These are phyloP conservation scores for Grosmannia penicillata DNA, from an alignment of 2,329 filamentous ascomycete species.

Conservation along the genomic window DNA sequence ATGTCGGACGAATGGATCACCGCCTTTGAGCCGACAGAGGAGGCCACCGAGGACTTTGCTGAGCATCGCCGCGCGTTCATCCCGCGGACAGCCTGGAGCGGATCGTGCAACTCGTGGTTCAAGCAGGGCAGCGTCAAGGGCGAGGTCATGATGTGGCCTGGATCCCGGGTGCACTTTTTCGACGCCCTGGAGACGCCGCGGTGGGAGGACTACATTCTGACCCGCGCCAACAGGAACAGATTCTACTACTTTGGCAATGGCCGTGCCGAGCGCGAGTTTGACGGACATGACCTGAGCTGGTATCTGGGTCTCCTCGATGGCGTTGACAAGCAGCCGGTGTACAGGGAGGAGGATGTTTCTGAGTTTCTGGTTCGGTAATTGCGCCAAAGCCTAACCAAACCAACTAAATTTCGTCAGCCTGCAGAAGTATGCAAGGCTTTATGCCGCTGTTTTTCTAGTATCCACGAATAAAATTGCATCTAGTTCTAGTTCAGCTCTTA, in stretches of 20 bases:
- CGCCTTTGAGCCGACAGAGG: conserved; percentile 25
- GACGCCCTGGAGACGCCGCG: conserved; percentile 32
- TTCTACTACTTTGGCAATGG: conserved; percentile 37
- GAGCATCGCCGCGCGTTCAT: conserved; percentile 32
- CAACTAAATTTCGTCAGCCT: neutral
- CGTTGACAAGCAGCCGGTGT: conserved; percentile 2
- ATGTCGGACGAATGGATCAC: conserved; percentile 3
- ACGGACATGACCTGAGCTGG: conserved; percentile 23
- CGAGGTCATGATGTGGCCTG: conserved; percentile 32
- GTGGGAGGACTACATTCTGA: conserved; percentile 32
- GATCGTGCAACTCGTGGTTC: conserved; percentile 34
- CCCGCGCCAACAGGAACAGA: conserved; percentile 21
- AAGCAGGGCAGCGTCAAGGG: conserved; percentile 28
- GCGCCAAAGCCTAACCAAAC: no score
- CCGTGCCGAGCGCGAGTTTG: conserved; percentile 29
- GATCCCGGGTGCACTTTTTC: conserved; percentile 33
- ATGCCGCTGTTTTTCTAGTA: no score
- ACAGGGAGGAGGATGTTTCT: conserved; percentile 2
- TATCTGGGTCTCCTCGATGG: conserved; percentile 19
- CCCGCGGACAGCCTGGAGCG: conserved; percentile 34
- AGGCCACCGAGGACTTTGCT: conserved; percentile 32
- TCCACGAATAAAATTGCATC: no score
- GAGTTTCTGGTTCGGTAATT: conserved; percentile 1
- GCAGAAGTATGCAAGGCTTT: no score
- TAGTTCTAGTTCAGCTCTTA: no score